Evolutionary conservation across 1,284 basidiomycete species (phyloP), one percentile per base, ranked within the genome.

Genomic region (Dichomitus squalens): DNA sequence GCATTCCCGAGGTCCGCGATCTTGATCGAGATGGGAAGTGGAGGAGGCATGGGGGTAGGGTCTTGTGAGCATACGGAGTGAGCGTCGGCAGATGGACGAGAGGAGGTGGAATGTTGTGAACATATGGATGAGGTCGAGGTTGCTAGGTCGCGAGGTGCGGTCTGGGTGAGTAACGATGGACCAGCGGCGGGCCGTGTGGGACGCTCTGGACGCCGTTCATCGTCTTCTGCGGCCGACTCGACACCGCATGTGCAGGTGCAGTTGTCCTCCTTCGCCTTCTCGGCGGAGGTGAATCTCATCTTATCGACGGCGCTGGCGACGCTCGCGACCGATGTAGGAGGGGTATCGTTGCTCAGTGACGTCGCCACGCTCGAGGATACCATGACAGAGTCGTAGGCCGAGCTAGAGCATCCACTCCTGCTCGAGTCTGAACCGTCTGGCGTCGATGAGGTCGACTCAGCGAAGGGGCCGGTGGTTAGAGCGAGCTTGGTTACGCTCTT

Each of bases 1-100:
- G 92, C 93, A 70, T 95, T 95, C 27, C 92, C 93, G 43, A 96
- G 76, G 71, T 96, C 93, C 33, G 94, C 93, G 64, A 96, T 95
- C 80, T 96, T 96, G 72, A 96, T 84, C n/a, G 83, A 87, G 66
- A 96, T 87, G 1, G 82, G 81, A 34, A 64, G 62, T 6, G 66
- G 64, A 4, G 66, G 64, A 49, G 70, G 65, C 12, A 68, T 53
- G 18, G 72, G 62, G 12, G 69, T 57, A 9, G 36, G 23, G 21
- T 47, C 41, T 36, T 49, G 47, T 50, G 50, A 4, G 55, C 43
- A n/a, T 14, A 14, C 38, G 38, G 29, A 23, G 14, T 59, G 66
- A 3, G 62, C 53, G 8, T 57, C 64, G 14, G 66, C 59, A 11
- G 66, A 47, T 16, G 65, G 60, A 6, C 65, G 60, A 16, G 65